Evolutionary conservation across 2,329 filamentous ascomycete genomes (phyloP).

Genomic region (Lachnellula arida): DNA sequence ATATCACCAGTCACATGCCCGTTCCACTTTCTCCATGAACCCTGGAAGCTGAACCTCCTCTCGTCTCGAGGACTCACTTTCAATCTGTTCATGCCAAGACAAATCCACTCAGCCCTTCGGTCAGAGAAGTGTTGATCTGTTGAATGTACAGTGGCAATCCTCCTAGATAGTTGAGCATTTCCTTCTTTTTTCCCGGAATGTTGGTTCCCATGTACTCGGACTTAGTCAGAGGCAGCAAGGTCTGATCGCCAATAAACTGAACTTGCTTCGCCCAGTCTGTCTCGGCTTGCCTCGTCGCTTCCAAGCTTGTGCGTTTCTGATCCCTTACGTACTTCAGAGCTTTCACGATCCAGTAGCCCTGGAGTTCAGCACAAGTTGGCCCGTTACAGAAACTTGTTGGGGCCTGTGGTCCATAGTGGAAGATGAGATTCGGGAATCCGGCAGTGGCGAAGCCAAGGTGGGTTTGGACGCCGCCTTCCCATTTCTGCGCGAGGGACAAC

Average conservation of each 20-base stretch:
- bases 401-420: slow-evolving; percentile 38
- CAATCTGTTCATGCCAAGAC: too few relatives aligned
- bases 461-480: slow-evolving; percentile 32
- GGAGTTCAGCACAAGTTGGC: slow-evolving; percentile 36
- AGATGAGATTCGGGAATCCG: slow-evolving; percentile 46
- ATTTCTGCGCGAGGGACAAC: slow-evolving; percentile 30
- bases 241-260: slow-evolving; percentile 25
- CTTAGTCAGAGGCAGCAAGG: slow-evolving; percentile 30
- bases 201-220: slow-evolving; percentile 37
- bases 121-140: too few relatives aligned
- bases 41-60: too few relatives aligned
- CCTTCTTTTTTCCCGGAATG: slow-evolving; percentile 4
- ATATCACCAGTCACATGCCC: too few relatives aligned
- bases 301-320: slow-evolving; percentile 31
- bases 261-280: slow-evolving; percentile 28
- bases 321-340: slow-evolving; percentile 30
- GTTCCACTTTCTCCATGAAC: too few relatives aligned
- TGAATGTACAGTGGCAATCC: neutral
- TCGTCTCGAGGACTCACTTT: too few relatives aligned
- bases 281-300: slow-evolving; percentile 30
- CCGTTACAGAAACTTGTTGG: slow-evolving; percentile 27
- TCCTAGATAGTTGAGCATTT: slow-evolving; percentile 7
- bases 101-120: too few relatives aligned
- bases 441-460: slow-evolving; percentile 38
- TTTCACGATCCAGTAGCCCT: slow-evolving; percentile 36